Evolutionary conservation across 768 basidiomycete genomes (phyloP), one percentile per base, ranked within the genome.

Genomic region (Auricularia heimuer): DNA sequence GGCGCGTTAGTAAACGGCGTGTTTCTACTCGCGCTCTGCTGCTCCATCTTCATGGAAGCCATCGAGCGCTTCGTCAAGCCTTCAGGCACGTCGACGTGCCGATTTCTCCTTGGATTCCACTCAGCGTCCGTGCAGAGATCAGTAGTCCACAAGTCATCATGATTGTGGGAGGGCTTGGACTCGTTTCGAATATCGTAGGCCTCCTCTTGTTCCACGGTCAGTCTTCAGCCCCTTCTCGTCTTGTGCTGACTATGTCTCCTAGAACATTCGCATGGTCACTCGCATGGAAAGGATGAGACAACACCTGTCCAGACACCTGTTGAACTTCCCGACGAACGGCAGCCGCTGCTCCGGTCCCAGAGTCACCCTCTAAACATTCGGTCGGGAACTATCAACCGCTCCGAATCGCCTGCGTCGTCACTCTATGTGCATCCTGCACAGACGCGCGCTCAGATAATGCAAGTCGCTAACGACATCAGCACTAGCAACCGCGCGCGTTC

Each of bases 1-100:
- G 95, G 94, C 24, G 97, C 97, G 0, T 81, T 98, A 56, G 78
- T 98, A 69, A 99, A 99, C 71, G 97, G 97, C 62, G 94, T 98
- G 64, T 98, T 98, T 79, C 84, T 99, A 4, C 82, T 98, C 54
- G 97, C 97, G 0, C 84, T 98, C 0, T 99, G 97, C 77, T 94
- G 98, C 76, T 94, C 94, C 4, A 98, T 99, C 68, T 87, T 84
- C 58, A 78, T 98, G 69, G 96, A 99, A 73, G 95, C 97, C 4
- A 76, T 98, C 58, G 86, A 91, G 67, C 84, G 97, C 47, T 93
- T 98, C 79, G 90, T 98, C 78, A 83, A 79, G 66, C 85, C 86
- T 3, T 88, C 89, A 68, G 92, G 94, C 90, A 67, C 62, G 80
- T 70, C 7, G 18, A 7, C 33, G 6, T 29, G 64, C 51, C 37